These are phyloP conservation scores for Colletotrichum noveboracense DNA, from an alignment of 2,329 filamentous ascomycete species.

Conservation along the genomic window DNA sequence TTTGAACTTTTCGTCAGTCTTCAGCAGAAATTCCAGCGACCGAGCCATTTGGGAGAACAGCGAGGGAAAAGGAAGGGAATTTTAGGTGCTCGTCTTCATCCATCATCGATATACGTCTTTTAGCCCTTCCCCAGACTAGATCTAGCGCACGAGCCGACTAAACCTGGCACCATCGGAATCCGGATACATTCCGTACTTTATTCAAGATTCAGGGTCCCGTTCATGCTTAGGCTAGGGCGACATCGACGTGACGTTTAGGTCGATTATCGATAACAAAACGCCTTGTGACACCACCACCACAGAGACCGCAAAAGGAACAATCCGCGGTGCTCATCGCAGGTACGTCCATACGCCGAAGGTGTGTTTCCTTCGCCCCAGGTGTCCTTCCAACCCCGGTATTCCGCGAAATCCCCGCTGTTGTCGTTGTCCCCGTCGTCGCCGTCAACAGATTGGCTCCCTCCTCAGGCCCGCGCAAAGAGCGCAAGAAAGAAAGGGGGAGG, in stretches of 20 bases:
- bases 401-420: background rate
- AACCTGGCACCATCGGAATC: background rate
- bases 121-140: background rate
- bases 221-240: slow-evolving; percentile 9
- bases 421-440: background rate
- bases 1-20: background rate
- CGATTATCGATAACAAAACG: background rate
- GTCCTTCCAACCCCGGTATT: background rate
- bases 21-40: background rate
- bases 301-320: background rate
- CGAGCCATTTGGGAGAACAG: background rate
- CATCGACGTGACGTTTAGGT: slow-evolving; percentile 7
- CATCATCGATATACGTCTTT: background rate
- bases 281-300: background rate
- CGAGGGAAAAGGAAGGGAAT: background rate
- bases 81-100: background rate
- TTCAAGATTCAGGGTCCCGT: background rate
- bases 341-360: background rate
- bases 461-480: background rate
- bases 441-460: background rate
- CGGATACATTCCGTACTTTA: background rate
- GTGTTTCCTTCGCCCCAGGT: background rate
- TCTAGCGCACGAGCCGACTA: background rate
- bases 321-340: background rate
- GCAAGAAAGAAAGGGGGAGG: background rate